Base-by-base conservation (phyloP, 768 basidiomycete species). In the Psilocybe cubensis region DNA sequence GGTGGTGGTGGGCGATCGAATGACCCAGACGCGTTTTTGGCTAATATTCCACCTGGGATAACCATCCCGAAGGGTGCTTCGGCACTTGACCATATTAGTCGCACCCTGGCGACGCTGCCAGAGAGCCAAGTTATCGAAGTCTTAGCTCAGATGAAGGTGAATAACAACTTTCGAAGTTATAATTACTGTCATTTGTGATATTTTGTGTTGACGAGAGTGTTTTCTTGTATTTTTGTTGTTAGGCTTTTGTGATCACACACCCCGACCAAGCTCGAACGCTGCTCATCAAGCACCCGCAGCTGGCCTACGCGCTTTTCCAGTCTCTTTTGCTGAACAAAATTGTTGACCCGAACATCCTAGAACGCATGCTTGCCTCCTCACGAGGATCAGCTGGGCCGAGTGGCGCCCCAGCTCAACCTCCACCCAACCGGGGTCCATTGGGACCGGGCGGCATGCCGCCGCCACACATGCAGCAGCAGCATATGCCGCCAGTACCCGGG, bases 111-210 rank as follows among this genome's bases (percentile, higher is more conserved):
- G 40, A 85, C 79, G 25, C 91, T 96, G 79, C 84, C 85, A 52
- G 92, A 94, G 0, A 81, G 78, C 35, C 92, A 96, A 68, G 77
- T 96, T 60, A 86, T 96, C 74, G 96, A 99, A 73, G 90, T 98
- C 8, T 77, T 99, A 63, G 91, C 91, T n/a, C 94, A 97, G 72
- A 96, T 96, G 91, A 98, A 98, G 88, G 97, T 96, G 70, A 67
- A 81, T 73, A 38, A 45, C 28, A n/a, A n/a, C n/a, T n/a, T n/a
- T n/a, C n/a, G n/a, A n/a, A n/a, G n/a, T n/a, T n/a, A n/a, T n/a
- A n/a, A n/a, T 56, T 18, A 35, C 31, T 48, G 54, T 52, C 35
- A 51, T 43, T 49, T n/a, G 28, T 54, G 9, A 31, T 41, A 31
- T 17, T 25, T 33, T 28, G 33, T 41, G 11, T 21, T 29, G 41